Evolutionary conservation across 345 rosid species (phyloP).

Genomic region (Schrenkiella parvula): DNA sequence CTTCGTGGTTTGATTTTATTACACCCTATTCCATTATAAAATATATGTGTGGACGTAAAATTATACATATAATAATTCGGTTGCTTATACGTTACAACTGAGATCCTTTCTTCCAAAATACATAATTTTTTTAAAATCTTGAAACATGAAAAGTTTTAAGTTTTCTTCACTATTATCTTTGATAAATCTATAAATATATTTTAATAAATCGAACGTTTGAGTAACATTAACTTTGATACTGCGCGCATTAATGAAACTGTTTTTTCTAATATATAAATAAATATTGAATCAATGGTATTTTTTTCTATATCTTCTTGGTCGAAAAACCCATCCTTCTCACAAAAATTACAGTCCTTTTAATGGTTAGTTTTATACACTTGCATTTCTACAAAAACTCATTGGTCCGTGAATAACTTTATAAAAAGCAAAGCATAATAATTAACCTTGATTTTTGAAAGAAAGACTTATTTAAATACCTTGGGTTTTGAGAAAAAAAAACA

Average conservation of each 20-base stretch:
- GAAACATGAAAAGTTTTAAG: neutral
- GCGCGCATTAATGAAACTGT: neutral
- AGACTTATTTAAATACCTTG: slow-evolving; percentile 9
- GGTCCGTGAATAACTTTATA: slow-evolving; percentile 15
- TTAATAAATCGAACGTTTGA: neutral
- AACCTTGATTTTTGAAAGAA: slow-evolving; percentile 24
- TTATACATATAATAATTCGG: neutral
- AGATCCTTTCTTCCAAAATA: slow-evolving; percentile 11
- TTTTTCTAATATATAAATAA: neutral
- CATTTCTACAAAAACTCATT: slow-evolving; percentile 1
- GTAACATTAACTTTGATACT: neutral
- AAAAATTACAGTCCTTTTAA: neutral
- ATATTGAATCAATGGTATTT: neutral
- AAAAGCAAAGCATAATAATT: slow-evolving; percentile 19
- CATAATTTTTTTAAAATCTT: neutral
- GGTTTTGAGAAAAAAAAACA: slow-evolving; percentile 8
- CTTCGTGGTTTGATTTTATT: slow-evolving; percentile 17
- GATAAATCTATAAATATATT: neutral
- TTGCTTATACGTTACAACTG: slow-evolving; percentile 11
- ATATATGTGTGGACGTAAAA: neutral
- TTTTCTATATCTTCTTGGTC: neutral
- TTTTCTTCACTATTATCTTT: neutral
- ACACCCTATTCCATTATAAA: neutral
- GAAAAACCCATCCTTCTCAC: neutral
- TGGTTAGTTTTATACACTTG: neutral